Evolutionary conservation across 2,329 filamentous ascomycete genomes (phyloP), one percentile per base, ranked within the genome.

Genomic region (Alternaria arborescens): DNA sequence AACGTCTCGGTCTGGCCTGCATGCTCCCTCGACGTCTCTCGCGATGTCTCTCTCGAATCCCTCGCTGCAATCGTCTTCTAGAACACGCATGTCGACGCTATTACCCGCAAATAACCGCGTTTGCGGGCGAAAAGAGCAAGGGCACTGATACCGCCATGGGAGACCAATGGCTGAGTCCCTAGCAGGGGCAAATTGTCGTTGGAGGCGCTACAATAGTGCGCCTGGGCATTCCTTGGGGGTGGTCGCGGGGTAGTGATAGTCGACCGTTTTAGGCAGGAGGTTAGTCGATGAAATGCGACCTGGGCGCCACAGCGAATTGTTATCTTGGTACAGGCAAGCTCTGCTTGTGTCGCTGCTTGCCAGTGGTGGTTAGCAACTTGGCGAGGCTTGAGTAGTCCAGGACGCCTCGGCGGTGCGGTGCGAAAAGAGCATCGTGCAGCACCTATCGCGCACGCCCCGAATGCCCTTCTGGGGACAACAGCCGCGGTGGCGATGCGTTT

Each of bases 401-500:
- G 34, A 32, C 52, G 28, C 59, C 53, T 62, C 62, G 62, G 62
- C 62, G 58, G 59, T 64, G 58, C 58, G n/a, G 38, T 60, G 52
- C 58, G 26, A 57, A 60, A 57, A 41, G 51, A 60, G 62, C 59
- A 61, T 54, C 58, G 53, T 55, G 51, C 58, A 36, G 58, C 40
- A 55, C 36, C 50, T 26, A 52, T 54, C 55, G 38, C 54, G 34
- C 41, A 51, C 43, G 62, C 55, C 41, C 43, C 58, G 32, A 52
- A 24, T 47, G 32, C 57, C 40, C 20, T 60, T 48, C 38, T 38
- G 58, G 65, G 58, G 38, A 55, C 57, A 57, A 56, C 56, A 64
- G 61, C 62, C 66, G 66, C 60, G 47, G 64, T 69, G 69, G 69
- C 69, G 60, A 65, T 38, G 51, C 36, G 41, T 52, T 52, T 60